Evolutionary conservation across 768 basidiomycete species (phyloP), one percentile per base, ranked within the genome.

Genomic region (Amanita rubescens): DNA sequence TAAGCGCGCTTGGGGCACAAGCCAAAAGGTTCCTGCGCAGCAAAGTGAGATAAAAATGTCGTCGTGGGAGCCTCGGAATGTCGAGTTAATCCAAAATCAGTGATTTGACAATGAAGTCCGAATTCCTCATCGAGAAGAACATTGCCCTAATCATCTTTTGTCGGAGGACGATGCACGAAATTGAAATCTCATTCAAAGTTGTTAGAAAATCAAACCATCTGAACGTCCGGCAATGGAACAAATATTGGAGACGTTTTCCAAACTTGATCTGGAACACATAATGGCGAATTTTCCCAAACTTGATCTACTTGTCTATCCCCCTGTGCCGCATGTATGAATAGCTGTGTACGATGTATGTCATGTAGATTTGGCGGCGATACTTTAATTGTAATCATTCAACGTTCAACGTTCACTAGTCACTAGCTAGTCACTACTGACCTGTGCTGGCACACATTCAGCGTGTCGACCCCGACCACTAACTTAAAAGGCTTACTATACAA

Each of bases 21-120:
- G 12, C 35, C 47, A 17, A 51, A 51, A 12, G 43, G 39, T 15
- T 51, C 51, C 14, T 39, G 51, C 3, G 51, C 51, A 4, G 51
- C 25, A 34, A 51, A 51, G n/a, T 43, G 42, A 2, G 17, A 17
- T 4, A 30, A 19, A 11, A 32, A 8, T 20, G 30, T 12, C 15
- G 11, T 5, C 3, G 25, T 22, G 0, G 39, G 32, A 22, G 24
- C 49, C 6, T 50, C 37, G 5, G 25, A 19, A 25, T 50, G 49
- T 12, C 49, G 49, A 7, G 41, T 42, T 10, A 51, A 17, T n/a
- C 51, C 51, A 43, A 51, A 51, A 33, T 43, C 41, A 43, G 41
- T 27, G 17, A 51, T 51, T 20, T 51, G 37, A 12, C 24, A 35
- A 12, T 42, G 3, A 17, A 43, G 11, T n/a, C n/a, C n/a, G n/a